These are phyloP conservation scores for Euphorbia lathyris DNA, from an alignment of 345 rosid species.

Conservation along the genomic window DNA sequence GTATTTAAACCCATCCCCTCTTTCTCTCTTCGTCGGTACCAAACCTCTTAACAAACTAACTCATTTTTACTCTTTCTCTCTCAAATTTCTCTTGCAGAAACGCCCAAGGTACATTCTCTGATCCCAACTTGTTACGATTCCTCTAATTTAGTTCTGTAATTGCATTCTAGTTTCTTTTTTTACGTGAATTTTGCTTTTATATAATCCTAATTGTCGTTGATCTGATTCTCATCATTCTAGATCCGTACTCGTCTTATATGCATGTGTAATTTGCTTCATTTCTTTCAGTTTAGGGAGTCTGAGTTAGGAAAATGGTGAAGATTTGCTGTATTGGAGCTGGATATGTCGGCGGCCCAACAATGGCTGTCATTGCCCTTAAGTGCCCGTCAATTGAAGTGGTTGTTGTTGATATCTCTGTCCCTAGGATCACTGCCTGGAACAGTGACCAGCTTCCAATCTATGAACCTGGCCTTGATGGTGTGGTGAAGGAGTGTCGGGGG, in stretches of 20 bases:
- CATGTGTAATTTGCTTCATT: not conserved
- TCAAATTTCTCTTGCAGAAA: not conserved
- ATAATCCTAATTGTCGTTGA: not conserved
- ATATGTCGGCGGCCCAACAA: conserved; percentile 93
- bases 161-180: not conserved
- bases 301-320: conserved; percentile 70
- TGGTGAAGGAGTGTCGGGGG: conserved; percentile 81
- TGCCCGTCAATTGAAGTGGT: conserved; percentile 85
- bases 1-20: conserved; percentile 21
- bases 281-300: conserved; percentile 19
- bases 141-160: not conserved
- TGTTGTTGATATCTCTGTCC: conserved; percentile 79
- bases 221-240: not conserved
- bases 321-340: conserved; percentile 98
- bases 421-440: conserved; percentile 83
- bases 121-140: not conserved
- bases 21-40: too few species aligned
- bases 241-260: not conserved
- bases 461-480: conserved; percentile 84
- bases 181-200: not conserved
- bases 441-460: conserved; percentile 87
- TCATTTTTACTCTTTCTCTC: not conserved
- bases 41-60: not conserved
- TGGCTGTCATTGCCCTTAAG: conserved; percentile 93
- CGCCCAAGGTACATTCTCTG: not conserved